A percentile compares a stretch with the other conserved stretches of the same genome.
phyloP scores from a whole-genome alignment of 1,139 yeast species.

The Blastobotrys capitulatus region DNA sequence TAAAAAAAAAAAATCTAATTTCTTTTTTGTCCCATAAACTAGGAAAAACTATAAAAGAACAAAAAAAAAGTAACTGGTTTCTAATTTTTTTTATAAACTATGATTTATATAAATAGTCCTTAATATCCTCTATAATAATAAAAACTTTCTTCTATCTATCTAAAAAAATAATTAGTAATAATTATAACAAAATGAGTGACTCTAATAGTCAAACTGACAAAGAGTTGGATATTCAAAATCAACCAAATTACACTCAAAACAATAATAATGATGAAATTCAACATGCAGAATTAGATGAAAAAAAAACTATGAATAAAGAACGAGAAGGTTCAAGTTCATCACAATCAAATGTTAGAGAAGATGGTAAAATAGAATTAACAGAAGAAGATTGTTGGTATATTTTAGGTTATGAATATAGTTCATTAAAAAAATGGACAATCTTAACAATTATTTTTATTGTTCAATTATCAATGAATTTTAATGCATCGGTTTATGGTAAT shows the following conservation, averaged over 20 bases:
- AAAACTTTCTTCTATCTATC: too few relatives aligned
- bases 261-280: neutral
- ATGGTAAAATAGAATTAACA: constrained; percentile 21
- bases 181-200: neutral
- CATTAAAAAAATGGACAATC: constrained; percentile 35
- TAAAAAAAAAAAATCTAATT: too few relatives aligned
- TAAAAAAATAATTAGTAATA: too few relatives aligned
- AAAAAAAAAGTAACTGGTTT: too few relatives aligned
- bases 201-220: neutral
- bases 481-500: constrained; percentile 36
- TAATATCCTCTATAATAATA: too few relatives aligned
- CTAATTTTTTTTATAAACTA: too few relatives aligned
- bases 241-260: neutral
- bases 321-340: neutral
- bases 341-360: neutral
- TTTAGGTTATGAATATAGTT: constrained; percentile 33
- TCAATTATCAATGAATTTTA: constrained; percentile 40
- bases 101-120: too few relatives aligned
- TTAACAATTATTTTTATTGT: constrained; percentile 35
- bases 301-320: neutral
- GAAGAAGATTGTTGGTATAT: constrained; percentile 36
- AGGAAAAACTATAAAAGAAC: too few relatives aligned
- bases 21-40: too few relatives aligned
- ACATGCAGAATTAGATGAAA: neutral
- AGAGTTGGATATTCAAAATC: neutral